A percentile compares a stretch with the other conserved stretches of the same genome.
Conservation (phyloP, 805 yeast genomes). For the Metschnikowia proteae region DNA sequence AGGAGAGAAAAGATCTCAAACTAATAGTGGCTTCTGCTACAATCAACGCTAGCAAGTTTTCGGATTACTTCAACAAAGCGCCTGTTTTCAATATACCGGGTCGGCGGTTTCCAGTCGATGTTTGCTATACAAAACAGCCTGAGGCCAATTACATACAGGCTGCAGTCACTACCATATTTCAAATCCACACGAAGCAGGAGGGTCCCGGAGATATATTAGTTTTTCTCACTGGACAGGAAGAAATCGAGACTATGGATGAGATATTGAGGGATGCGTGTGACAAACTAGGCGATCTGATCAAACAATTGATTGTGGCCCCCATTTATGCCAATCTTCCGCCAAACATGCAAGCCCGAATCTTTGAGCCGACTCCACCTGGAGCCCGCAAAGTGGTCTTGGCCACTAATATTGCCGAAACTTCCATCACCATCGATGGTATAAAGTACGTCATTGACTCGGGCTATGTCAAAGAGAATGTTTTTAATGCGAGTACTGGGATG, state of each 20-base stretch:
- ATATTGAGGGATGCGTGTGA: constrained; percentile 60
- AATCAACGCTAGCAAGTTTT: constrained; percentile 83
- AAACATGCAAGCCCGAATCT: constrained; percentile 75
- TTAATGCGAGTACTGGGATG: constrained; percentile 41
- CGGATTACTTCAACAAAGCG: constrained; percentile 74
- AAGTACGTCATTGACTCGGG: constrained; percentile 44
- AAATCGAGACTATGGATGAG: constrained; percentile 80
- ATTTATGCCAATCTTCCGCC: constrained; percentile 89
- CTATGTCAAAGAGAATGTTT: constrained; percentile 43
- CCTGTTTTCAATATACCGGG: constrained; percentile 92
- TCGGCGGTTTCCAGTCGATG: constrained; percentile 85
- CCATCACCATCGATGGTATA: constrained; percentile 44
- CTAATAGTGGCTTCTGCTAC: constrained; percentile 91
- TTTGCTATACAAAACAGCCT: constrained; percentile 78
- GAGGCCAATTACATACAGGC: constrained; percentile 91
- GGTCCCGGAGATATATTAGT: constrained; percentile 82
- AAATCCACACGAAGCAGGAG: constrained; percentile 69
- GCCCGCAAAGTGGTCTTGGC: constrained; percentile 87
- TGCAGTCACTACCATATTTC: constrained; percentile 81
- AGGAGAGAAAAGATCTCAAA: constrained; percentile 63
- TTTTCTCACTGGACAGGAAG: constrained; percentile 94
- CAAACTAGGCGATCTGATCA: constrained; percentile 57
- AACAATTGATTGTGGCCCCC: constrained; percentile 70
- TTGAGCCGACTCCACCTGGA: constrained; percentile 79
- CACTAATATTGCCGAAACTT: constrained; percentile 75